phyloP scores from a whole-genome alignment of 2,329 filamentous ascomycete genomes.

The Parafenestella ontariensis region DNA sequence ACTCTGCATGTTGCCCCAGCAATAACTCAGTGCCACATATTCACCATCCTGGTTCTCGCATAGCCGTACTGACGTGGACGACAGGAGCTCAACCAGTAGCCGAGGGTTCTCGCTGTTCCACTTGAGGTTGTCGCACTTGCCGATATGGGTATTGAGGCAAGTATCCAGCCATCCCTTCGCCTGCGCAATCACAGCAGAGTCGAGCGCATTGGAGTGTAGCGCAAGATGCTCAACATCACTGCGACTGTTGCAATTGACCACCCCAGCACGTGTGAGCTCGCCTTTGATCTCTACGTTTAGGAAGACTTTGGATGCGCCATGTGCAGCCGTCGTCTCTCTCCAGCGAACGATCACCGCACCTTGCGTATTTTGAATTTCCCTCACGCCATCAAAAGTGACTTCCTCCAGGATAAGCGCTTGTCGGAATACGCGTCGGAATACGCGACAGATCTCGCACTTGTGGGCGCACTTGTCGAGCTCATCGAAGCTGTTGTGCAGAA shows the following conservation, averaged over 20 bases:
- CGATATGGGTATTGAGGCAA: constrained; percentile 5
- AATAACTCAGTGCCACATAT: constrained; percentile 13
- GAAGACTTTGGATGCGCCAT: neutral
- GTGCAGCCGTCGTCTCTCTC: neutral
- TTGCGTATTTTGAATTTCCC: neutral
- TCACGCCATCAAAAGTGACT: constrained; percentile 9
- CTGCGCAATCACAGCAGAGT: constrained; percentile 3
- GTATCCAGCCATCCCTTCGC: constrained; percentile 7
- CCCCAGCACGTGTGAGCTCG: neutral
- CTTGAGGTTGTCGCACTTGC: constrained; percentile 9
- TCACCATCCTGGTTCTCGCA: neutral
- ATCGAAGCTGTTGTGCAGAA: constrained; percentile 10
- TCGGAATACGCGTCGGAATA: too few species aligned
- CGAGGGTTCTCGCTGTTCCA: constrained; percentile 6
- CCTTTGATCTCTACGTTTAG: constrained; percentile 3
- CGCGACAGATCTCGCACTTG: constrained; percentile 7
- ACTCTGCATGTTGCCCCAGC: constrained; percentile 3
- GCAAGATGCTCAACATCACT: constrained; percentile 9
- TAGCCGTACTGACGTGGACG: constrained; percentile 1
- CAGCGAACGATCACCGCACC: constrained; percentile 5
- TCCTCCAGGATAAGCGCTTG: constrained; percentile 9
- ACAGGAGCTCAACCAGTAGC: constrained; percentile 7
- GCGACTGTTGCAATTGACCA: constrained; percentile 7
- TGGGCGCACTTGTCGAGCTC: constrained; percentile 8
- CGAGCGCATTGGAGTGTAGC: constrained; percentile 1